These are phyloP conservation scores for Debaryomyces robertsiae DNA, from an alignment of 1,139 yeast species.

Conservation along the genomic window DNA sequence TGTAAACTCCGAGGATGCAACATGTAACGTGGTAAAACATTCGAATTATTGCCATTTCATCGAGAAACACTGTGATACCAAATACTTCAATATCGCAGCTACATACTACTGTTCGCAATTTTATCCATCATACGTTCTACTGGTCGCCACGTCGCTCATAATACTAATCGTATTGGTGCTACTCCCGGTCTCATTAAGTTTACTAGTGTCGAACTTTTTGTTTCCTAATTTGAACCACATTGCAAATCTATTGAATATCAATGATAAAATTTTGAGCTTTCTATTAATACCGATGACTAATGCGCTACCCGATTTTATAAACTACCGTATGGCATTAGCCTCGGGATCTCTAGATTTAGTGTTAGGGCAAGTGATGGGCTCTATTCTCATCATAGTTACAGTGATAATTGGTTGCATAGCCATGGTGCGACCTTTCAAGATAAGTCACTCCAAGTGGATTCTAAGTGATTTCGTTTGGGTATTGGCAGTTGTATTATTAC, in stretches of 20 bases:
- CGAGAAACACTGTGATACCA: slow-evolving; percentile 24
- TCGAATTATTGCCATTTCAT: slow-evolving; percentile 25
- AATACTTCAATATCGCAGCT: slow-evolving; percentile 29
- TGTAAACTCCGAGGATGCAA: neutral
- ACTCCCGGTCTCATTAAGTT: slow-evolving; percentile 30
- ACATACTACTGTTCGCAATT: slow-evolving; percentile 29
- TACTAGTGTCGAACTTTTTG: slow-evolving; percentile 40
- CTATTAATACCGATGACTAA: slow-evolving; percentile 44
- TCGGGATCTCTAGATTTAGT: slow-evolving; percentile 38
- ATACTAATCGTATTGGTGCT: slow-evolving; percentile 22
- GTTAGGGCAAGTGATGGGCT: slow-evolving; percentile 46
- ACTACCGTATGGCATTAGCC: slow-evolving; percentile 36
- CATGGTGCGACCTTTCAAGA: slow-evolving; percentile 27
- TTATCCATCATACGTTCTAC: slow-evolving; percentile 17
- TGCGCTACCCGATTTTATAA: slow-evolving; percentile 43
- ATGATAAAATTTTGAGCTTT: slow-evolving; percentile 36
- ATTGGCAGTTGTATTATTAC: slow-evolving; percentile 35
- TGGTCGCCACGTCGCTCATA: slow-evolving; percentile 18
- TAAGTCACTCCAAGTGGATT: slow-evolving; percentile 24
- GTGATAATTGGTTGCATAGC: slow-evolving; percentile 40
- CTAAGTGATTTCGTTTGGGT: slow-evolving; percentile 39
- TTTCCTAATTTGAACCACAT: slow-evolving; percentile 35
- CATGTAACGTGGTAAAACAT: slow-evolving; percentile 2
- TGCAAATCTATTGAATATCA: slow-evolving; percentile 29
- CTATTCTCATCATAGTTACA: slow-evolving; percentile 39